These are phyloP conservation scores for Penicillium italicum DNA, from an alignment of 2,329 filamentous ascomycete genomes.

Conservation along the genomic window DNA sequence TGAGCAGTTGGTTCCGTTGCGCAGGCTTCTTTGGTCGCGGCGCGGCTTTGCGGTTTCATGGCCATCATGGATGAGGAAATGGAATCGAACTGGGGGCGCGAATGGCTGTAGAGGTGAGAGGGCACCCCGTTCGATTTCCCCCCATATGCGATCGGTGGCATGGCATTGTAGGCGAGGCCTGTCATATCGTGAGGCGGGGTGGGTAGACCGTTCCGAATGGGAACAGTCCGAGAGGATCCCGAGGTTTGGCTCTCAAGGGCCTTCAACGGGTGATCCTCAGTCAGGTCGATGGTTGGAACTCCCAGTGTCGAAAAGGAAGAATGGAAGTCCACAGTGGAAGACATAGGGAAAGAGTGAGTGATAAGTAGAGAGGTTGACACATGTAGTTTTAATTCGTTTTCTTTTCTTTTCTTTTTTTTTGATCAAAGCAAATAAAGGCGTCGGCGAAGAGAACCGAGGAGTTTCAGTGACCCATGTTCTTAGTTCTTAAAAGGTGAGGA, in stretches of 20 bases:
- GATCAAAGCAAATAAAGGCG: slow-evolving; percentile 6
- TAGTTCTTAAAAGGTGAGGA: slow-evolving; percentile 1
- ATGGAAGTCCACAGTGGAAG: slow-evolving; percentile 29
- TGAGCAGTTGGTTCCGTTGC: slow-evolving; percentile 20
- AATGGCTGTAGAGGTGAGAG: slow-evolving; percentile 24
- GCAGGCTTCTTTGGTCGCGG: slow-evolving; percentile 23
- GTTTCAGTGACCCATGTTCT: slow-evolving; percentile 16
- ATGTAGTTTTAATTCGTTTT: slow-evolving; percentile 5
- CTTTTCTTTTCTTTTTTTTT: slow-evolving; percentile 1
- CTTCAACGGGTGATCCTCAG: slow-evolving; percentile 15
- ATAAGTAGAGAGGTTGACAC: slow-evolving; percentile 9
- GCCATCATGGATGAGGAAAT: slow-evolving; percentile 21
- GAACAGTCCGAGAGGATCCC: slow-evolving; percentile 32
- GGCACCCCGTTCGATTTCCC: slow-evolving; percentile 27
- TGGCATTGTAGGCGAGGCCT: slow-evolving; percentile 38
- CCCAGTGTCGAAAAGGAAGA: slow-evolving; percentile 25
- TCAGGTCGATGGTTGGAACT: slow-evolving; percentile 25
- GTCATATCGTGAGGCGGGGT: slow-evolving; percentile 44
- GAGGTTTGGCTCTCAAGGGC: slow-evolving; percentile 15
- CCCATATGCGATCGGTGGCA: slow-evolving; percentile 32
- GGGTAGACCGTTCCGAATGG: slow-evolving; percentile 41
- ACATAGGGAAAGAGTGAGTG: slow-evolving; percentile 30
- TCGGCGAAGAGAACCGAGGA: slow-evolving; percentile 10
- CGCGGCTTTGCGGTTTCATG: slow-evolving; percentile 24
- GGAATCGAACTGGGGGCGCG: slow-evolving; percentile 23